A percentile compares a stretch with the other conserved stretches of the same genome.
These are phyloP conservation scores for Coniochaeta sp. DNA, from an alignment of 2,329 filamentous ascomycete genomes.

Conservation along the genomic window DNA sequence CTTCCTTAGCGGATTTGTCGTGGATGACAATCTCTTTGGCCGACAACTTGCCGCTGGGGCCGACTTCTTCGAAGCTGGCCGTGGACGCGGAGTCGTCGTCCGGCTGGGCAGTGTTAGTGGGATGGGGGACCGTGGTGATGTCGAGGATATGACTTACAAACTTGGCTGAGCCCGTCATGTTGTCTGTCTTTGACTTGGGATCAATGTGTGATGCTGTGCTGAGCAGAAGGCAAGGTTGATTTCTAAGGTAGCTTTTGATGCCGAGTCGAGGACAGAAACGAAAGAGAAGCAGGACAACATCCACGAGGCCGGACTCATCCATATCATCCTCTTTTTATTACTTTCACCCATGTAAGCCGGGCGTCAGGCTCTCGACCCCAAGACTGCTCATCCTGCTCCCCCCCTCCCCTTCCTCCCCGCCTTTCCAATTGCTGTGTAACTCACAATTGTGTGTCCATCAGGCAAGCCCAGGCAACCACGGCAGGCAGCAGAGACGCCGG, in stretches of 20 bases:
- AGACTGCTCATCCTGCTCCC: neutral
- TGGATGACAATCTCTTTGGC: conserved; percentile 2
- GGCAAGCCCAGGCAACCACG: neutral
- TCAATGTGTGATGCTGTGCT: neutral
- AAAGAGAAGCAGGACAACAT: neutral
- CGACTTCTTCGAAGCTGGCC: conserved; percentile 25
- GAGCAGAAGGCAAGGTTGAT: neutral
- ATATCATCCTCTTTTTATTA: neutral
- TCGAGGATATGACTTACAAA: neutral
- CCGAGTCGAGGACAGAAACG: neutral
- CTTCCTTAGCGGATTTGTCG: neutral
- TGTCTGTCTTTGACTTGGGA: neutral
- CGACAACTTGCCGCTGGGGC: conserved; percentile 3
- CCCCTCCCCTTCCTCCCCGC: neutral
- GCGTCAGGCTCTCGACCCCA: neutral
- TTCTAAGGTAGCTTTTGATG: neutral
- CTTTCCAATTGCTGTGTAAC: neutral
- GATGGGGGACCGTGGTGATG: neutral
- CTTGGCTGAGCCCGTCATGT: neutral
- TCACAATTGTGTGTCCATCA: neutral
- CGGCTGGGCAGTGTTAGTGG: neutral
- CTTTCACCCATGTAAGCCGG: neutral
- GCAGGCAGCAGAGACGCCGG: neutral
- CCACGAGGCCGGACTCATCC: neutral
- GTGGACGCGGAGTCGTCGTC: conserved; percentile 19